These are phyloP conservation scores for Cubamyces lactineus DNA, from an alignment of 768 basidiomycete genomes.

Conservation along the genomic window DNA sequence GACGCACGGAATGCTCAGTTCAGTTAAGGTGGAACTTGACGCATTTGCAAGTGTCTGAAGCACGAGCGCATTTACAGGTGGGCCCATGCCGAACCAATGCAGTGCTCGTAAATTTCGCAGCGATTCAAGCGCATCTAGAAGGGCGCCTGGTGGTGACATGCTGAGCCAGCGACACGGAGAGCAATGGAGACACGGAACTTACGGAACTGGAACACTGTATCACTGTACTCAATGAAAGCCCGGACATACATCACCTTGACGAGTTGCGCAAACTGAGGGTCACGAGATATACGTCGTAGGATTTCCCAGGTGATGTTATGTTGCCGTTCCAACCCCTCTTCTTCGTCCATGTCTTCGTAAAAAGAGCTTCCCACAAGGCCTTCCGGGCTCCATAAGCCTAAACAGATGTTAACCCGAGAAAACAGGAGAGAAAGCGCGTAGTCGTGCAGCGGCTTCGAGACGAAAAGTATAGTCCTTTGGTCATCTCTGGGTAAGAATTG, in stretches of 20 bases:
- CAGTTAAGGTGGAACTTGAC: too few species aligned
- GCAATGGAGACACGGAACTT: not conserved
- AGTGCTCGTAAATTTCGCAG: too few species aligned
- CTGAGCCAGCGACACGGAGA: too few species aligned
- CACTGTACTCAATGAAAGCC: not conserved
- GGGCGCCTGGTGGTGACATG: too few species aligned
- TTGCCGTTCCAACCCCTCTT: not conserved
- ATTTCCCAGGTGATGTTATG: not conserved
- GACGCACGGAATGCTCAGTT: too few species aligned
- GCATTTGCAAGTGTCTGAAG: too few species aligned
- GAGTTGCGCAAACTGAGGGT: not conserved
- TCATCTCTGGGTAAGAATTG: not conserved
- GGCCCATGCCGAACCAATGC: too few species aligned
- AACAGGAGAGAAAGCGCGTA: not conserved
- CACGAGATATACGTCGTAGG: not conserved
- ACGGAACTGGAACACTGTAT: not conserved
- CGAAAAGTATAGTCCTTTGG: not conserved
- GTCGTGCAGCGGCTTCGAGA: not conserved
- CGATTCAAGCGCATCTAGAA: too few species aligned
- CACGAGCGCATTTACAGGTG: too few species aligned
- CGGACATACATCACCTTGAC: constrained; percentile 1
- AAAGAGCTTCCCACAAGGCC: not conserved
- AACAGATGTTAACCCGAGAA: constrained; percentile 2
- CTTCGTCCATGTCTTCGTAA: not conserved
- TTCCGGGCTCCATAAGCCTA: not conserved